Conservation (phyloP, 164 flowering plant genomes). For the Echeveria elegans region DNA sequence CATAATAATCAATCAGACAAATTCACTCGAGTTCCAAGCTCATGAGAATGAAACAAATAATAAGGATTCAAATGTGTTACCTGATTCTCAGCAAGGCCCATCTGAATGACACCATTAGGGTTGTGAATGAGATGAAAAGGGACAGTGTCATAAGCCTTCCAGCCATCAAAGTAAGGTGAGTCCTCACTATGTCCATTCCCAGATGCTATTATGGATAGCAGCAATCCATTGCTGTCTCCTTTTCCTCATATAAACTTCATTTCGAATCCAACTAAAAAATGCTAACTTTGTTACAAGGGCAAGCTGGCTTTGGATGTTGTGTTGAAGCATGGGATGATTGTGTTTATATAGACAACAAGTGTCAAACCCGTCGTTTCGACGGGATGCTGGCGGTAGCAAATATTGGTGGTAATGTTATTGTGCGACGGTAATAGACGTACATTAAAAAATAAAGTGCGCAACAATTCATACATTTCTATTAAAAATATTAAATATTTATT, state of each 20-base stretch:
- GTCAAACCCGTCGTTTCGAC: background rate
- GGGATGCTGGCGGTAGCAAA: too few relatives aligned
- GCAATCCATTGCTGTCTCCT: conserved; percentile 10
- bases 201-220: conserved; percentile 52
- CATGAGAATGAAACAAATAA: too few relatives aligned
- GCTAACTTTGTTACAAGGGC: background rate
- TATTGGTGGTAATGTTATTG: too few relatives aligned
- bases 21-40: too few relatives aligned
- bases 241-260: conserved; percentile 13
- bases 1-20: too few relatives aligned
- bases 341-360: background rate
- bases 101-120: conserved; percentile 55
- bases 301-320: background rate
- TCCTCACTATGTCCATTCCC: conserved; percentile 53
- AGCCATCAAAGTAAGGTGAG: conserved; percentile 56
- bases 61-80: conserved; percentile 14
- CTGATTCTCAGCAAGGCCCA: conserved; percentile 75
- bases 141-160: conserved; percentile 58
- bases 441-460: too few relatives aligned
- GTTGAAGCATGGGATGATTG: too few relatives aligned
- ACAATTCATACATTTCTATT: too few relatives aligned
- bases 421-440: too few relatives aligned
- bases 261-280: background rate
- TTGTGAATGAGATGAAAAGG: conserved; percentile 39
- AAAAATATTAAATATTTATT: too few relatives aligned